Evolutionary conservation across 306 rosid species (phyloP).

Genomic region (Ceratonia siliqua): DNA sequence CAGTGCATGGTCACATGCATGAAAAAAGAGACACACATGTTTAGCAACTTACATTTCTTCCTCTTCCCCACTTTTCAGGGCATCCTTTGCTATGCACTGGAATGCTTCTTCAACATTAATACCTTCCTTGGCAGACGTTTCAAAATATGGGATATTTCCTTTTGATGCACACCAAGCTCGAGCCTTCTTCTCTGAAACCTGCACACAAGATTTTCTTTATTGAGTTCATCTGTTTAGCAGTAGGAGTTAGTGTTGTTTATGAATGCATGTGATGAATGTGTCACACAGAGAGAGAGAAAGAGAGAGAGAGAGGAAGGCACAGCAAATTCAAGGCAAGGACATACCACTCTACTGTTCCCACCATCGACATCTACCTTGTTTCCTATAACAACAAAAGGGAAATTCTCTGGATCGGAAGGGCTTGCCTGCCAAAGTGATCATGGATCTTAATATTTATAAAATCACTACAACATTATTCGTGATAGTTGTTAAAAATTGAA

Average conservation of each 20-base stretch:
- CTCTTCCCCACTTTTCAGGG: constrained; percentile 94
- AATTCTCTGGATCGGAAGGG: constrained; percentile 98
- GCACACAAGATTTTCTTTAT: constrained; percentile 21
- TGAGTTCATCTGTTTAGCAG: constrained; percentile 21
- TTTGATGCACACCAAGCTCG: constrained; percentile 99
- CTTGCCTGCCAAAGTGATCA: constrained; percentile 73
- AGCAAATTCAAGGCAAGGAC: constrained; percentile 27
- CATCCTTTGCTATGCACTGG: constrained; percentile 93
- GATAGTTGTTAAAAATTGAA: constrained; percentile 7
- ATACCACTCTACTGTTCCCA: constrained; percentile 97
- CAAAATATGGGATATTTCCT: constrained; percentile 97
- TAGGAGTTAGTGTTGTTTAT: background rate
- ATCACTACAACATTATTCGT: background rate
- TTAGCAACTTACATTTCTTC: constrained; percentile 88
- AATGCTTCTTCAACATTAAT: constrained; percentile 96
- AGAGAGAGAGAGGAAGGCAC: constrained; percentile 4
- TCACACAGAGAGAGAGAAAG: background rate
- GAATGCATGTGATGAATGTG: background rate
- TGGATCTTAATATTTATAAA: constrained; percentile 28
- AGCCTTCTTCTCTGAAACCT: constrained; percentile 98
- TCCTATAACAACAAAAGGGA: constrained; percentile 96
- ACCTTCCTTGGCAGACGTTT: constrained; percentile 99
- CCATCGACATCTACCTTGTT: constrained; percentile 96
- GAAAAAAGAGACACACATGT: constrained; percentile 21
- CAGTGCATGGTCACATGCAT: constrained; percentile 6